Percentiles rank a stretch among this genome's conserved stretches.
These are phyloP conservation scores for Scheffersomyces titani DNA, from an alignment of 1,139 yeast genomes.

Conservation along the genomic window DNA sequence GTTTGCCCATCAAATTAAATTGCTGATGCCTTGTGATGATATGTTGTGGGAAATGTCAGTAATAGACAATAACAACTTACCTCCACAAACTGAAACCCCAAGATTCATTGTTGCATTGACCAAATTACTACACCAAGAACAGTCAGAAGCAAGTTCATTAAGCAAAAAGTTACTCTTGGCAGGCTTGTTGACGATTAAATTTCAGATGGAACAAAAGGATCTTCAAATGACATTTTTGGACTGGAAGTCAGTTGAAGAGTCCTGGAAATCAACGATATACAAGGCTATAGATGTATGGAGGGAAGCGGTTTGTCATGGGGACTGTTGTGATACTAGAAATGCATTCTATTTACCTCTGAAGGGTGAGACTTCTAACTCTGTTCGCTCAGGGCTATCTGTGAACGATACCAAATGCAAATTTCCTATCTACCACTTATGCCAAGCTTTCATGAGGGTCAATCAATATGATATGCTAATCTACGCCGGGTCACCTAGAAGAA, in stretches of 20 bases:
- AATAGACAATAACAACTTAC: not conserved
- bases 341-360: conserved; percentile 11
- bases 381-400: not conserved
- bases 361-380: not conserved
- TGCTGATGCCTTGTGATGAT: conserved; percentile 4
- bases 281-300: conserved; percentile 65
- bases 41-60: conserved; percentile 4
- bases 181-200: conserved; percentile 65
- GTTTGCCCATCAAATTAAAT: conserved; percentile 5
- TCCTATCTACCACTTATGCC: conserved; percentile 62
- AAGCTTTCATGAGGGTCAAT: conserved; percentile 61
- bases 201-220: conserved; percentile 72
- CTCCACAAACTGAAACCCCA: not conserved
- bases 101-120: not conserved
- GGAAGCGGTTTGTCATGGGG: conserved; percentile 24
- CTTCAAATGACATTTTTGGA: conserved; percentile 45
- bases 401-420: conserved; percentile 48
- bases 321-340: conserved; percentile 25
- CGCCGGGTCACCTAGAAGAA: conserved; percentile 78
- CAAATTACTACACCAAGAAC: not conserved
- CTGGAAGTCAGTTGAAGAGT: conserved; percentile 30
- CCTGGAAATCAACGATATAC: conserved; percentile 64
- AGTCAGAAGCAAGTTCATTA: not conserved
- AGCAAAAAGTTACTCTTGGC: conserved; percentile 62
- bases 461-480: conserved; percentile 74